Evolutionary conservation across 1,284 basidiomycete species (phyloP), one percentile per base, ranked within the genome.

Genomic region (Sphaerobolus stellatus): DNA sequence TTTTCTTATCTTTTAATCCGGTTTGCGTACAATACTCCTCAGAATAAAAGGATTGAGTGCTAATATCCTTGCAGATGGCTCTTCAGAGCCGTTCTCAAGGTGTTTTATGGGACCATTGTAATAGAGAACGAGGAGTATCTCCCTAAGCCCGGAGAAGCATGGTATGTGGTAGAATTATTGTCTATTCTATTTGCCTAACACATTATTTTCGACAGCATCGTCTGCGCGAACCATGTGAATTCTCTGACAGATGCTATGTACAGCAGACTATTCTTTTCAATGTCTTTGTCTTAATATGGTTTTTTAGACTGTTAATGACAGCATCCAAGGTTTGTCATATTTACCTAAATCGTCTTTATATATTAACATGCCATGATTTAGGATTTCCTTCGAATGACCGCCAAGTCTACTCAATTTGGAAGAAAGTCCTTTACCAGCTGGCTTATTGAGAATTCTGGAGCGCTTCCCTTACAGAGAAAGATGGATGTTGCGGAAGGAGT

Each of bases 51-150:
- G 34, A 27, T 24, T 24, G n/a, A 11, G 43, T 4, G 9, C 4
- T 38, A 48, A n/a, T n/a, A n/a, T n/a, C n/a, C n/a, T n/a, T n/a
- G n/a, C 47, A 90, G 88, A 29, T 67, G 84, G 27, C 73, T 89
- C 24, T 90, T 90, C 68, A 80, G 80, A 61, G 86, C 90, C 60
- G 88, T 91, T 1, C 81, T 93, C 62, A 89, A 89, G 66, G 89
- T 92, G 59, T 93, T 93, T 72, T 93, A 93, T 68, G 89, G 90
- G 2, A 82, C 86, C 9, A 91, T 94, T 54, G 88, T 93, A n/a
- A 80, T 94, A 18, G 90, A 94, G 68, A 89, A 90, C 64, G 74
- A 75, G 1, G 74, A 89, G 45, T 70, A 83, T 44, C 83, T 93
- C 51, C 88, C 90, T 22, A 68, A 75, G 59, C 83, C 80, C 24